Base-by-base conservation (phyloP, 1,284 basidiomycete species). In the Meripilus lineatus region DNA sequence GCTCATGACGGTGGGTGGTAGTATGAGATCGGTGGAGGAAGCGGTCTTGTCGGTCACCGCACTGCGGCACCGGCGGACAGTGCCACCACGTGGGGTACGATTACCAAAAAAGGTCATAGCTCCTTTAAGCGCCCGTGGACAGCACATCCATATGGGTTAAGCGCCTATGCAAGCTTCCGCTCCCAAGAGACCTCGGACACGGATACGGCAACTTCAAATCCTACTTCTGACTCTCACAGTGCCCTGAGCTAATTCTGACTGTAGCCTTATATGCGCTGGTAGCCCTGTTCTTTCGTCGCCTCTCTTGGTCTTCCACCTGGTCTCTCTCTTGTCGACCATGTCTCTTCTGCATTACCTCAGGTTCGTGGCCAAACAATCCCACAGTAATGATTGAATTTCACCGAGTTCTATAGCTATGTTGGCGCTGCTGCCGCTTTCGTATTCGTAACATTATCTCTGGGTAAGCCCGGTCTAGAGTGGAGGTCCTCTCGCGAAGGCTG, bases 1-100 rank as follows among this genome's bases (percentile, higher is more conserved):
- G 69, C 86, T 91, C 89, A 92, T 93, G 55, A 43, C 30, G 44
- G 32, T 4, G 14, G 8, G 11, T 25, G 32, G 34, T 23, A 21
- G 49, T 38, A 20, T 3, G 35, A 17, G 26, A 37, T 11, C n/a
- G 13, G 28, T 25, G 17, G 17, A 10, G 20, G 13, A 42, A 35
- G 42, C 40, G 43, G 44, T 26, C 23, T 40, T 38, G 10, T 17
- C 10, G 34, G 10, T 8, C 30, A n/a, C 15, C 4, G 21, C 46
- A 24, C 36, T 35, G 41, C 41, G 45, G 45, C 38, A 41, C 40
- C 7, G 22, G n/a, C n/a, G n/a, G n/a, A n/a, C n/a, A n/a, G n/a
- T n/a, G n/a, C n/a, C n/a, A n/a, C n/a, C n/a, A n/a, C n/a, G n/a
- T n/a, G n/a, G n/a, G n/a, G n/a, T n/a, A n/a, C n/a, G n/a, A n/a